These are phyloP conservation scores for Vitis rupestris DNA, from an alignment of 164 flowering plant genomes.

Conservation along the genomic window DNA sequence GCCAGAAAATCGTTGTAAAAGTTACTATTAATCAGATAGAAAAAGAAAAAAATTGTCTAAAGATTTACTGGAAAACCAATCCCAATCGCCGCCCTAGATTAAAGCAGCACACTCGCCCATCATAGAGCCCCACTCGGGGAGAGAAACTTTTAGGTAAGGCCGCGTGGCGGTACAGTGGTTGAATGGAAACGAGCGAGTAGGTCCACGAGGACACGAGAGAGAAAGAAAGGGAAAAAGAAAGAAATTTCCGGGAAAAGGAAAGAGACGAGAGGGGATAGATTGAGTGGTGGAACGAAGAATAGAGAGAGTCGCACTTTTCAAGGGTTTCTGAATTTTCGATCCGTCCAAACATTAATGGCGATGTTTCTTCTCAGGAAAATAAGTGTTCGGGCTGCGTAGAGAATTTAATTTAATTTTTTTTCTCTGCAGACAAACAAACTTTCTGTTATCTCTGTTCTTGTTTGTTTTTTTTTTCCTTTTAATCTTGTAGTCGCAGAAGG, in stretches of 20 bases:
- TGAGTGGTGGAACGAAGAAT: not conserved
- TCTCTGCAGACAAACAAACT: conserved; percentile 1
- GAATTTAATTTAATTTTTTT: not conserved
- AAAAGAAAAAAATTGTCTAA: no score
- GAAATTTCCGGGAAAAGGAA: conserved; percentile 8
- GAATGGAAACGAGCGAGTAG: no score
- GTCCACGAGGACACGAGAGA: not conserved
- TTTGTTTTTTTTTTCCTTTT: not conserved
- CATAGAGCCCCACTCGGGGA: no score
- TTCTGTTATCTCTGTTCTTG: not conserved
- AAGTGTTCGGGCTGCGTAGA: not conserved
- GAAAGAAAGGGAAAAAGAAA: not conserved
- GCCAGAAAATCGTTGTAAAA: no score
- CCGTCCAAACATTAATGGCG: not conserved
- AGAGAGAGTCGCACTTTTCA: not conserved
- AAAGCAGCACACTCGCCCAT: no score
- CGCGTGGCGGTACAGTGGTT: no score
- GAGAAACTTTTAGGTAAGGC: no score
- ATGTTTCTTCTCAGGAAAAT: conserved; percentile 9
- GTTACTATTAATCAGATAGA: no score
- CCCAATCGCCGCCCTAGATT: no score
- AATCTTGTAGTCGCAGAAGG: conserved; percentile 5
- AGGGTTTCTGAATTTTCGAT: conserved; percentile 5
- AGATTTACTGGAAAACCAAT: no score
- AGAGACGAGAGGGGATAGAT: not conserved